phyloP scores from a whole-genome alignment of 495 filamentous ascomycete species.

The Penicillium turbatum region DNA sequence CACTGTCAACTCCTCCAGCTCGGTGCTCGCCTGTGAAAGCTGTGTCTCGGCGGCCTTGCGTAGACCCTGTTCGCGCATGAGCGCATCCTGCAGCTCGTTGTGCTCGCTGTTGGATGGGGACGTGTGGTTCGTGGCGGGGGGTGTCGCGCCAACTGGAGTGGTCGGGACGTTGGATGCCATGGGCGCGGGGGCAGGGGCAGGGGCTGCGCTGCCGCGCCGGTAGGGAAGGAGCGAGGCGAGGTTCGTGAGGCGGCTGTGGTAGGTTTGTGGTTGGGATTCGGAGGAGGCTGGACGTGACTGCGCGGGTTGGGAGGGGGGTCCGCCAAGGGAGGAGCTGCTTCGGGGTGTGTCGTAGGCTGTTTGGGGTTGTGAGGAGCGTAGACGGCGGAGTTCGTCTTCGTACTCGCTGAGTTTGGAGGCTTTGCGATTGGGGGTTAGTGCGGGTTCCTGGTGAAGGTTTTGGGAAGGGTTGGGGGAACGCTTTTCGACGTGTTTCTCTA shows the following conservation, averaged over 20 bases:
- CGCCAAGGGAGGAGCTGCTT: slow-evolving; percentile 31
- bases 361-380: slow-evolving; percentile 47
- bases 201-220: slow-evolving; percentile 46
- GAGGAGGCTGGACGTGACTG: slow-evolving; percentile 26
- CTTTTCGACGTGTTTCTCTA: neutral
- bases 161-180: slow-evolving; percentile 38
- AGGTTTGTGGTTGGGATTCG: slow-evolving; percentile 35
- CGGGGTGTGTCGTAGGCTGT: slow-evolving; percentile 23
- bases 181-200: slow-evolving; percentile 25
- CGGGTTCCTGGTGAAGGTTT: neutral
- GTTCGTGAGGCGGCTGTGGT: slow-evolving; percentile 45
- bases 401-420: slow-evolving; percentile 86
- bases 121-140: slow-evolving; percentile 13
- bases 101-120: slow-evolving; percentile 28
- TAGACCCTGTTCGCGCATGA: slow-evolving; percentile 65
- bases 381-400: slow-evolving; percentile 77
- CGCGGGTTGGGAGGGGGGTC: slow-evolving; percentile 29
- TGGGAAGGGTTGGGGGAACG: neutral
- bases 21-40: slow-evolving; percentile 63
- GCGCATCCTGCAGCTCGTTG: slow-evolving; percentile 62
- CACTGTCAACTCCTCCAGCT: slow-evolving; percentile 86
- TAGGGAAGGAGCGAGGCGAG: slow-evolving; percentile 65
- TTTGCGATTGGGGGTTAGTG: slow-evolving; percentile 2
- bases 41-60: slow-evolving; percentile 71
- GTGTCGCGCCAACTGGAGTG: slow-evolving; percentile 18